These are phyloP conservation scores for Ogataea siamensis DNA, from an alignment of 805 yeast species.

Conservation along the genomic window DNA sequence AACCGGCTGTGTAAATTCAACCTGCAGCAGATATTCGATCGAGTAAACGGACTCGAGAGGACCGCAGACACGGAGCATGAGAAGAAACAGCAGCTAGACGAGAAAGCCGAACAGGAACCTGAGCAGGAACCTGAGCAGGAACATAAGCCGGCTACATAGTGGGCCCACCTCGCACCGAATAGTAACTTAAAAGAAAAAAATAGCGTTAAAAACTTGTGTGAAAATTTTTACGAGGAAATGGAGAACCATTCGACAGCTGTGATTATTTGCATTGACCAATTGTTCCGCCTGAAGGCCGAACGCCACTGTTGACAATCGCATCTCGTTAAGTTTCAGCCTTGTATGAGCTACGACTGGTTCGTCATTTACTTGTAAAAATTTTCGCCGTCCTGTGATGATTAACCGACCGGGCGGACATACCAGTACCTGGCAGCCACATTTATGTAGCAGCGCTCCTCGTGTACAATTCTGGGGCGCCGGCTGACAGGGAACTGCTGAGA, in stretches of 20 bases:
- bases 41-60: conserved; percentile 24
- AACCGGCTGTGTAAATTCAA: conserved; percentile 67
- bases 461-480: conserved; percentile 51
- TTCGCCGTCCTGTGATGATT: conserved; percentile 30
- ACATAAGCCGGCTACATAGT: background rate
- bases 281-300: conserved; percentile 55
- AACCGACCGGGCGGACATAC: conserved; percentile 55
- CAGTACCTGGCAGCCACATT: conserved; percentile 34
- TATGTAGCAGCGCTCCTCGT: conserved; percentile 48
- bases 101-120: background rate
- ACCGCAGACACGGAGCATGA: conserved; percentile 6
- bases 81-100: background rate
- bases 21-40: conserved; percentile 74
- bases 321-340: conserved; percentile 64
- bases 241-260: conserved; percentile 31
- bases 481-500: conserved; percentile 48
- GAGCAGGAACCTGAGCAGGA: background rate
- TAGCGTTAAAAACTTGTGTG: conserved; percentile 1
- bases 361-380: conserved; percentile 17
- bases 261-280: conserved; percentile 56
- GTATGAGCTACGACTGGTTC: conserved; percentile 42
- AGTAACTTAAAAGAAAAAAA: conserved; percentile 1
- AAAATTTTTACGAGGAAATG: conserved; percentile 12
- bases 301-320: conserved; percentile 50
- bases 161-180: conserved; percentile 3